A percentile compares a stretch with the other conserved stretches of the same genome.
Conservation (phyloP, 2,329 filamentous ascomycete genomes). For the Talaromyces amestolkiae region DNA sequence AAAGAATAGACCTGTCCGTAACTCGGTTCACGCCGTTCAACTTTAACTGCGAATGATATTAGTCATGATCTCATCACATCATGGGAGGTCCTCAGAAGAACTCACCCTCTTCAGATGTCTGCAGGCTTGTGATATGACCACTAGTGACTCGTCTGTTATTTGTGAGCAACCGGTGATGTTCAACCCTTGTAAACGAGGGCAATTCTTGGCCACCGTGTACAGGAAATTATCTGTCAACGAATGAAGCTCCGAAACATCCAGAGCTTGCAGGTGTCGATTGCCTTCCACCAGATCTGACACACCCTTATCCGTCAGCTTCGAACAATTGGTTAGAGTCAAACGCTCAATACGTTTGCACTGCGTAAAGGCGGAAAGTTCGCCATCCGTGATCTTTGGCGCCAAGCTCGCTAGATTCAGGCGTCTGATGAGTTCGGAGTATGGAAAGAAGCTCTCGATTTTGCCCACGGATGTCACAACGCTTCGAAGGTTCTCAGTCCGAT, state of each 20-base stretch:
- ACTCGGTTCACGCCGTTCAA: constrained; percentile 88
- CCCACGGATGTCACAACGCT: constrained; percentile 77
- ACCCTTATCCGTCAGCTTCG: constrained; percentile 77
- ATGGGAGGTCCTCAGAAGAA: constrained; percentile 17
- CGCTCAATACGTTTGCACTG: constrained; percentile 90
- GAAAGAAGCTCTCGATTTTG: constrained; percentile 73
- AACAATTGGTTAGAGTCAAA: constrained; percentile 87
- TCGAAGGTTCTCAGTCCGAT: constrained; percentile 76
- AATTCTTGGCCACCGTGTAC: constrained; percentile 73
- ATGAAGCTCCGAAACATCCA: constrained; percentile 82
- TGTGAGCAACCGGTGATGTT: constrained; percentile 85
- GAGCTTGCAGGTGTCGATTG: constrained; percentile 76
- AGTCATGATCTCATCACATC: not conserved
- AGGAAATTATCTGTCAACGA: constrained; percentile 81
- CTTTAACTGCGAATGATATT: constrained; percentile 64
- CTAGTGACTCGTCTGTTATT: constrained; percentile 82
- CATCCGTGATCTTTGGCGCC: constrained; percentile 76
- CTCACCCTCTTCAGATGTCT: constrained; percentile 80
- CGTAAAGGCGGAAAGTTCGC: constrained; percentile 76
- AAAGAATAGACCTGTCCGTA: constrained; percentile 75
- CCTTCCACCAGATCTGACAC: constrained; percentile 75
- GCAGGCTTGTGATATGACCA: constrained; percentile 76
- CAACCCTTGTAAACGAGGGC: constrained; percentile 80
- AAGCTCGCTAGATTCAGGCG: constrained; percentile 84
- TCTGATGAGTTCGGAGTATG: constrained; percentile 86